Conservation (phyloP, 352 stramenopile genomes). For the Albugo laibachii region DNA sequence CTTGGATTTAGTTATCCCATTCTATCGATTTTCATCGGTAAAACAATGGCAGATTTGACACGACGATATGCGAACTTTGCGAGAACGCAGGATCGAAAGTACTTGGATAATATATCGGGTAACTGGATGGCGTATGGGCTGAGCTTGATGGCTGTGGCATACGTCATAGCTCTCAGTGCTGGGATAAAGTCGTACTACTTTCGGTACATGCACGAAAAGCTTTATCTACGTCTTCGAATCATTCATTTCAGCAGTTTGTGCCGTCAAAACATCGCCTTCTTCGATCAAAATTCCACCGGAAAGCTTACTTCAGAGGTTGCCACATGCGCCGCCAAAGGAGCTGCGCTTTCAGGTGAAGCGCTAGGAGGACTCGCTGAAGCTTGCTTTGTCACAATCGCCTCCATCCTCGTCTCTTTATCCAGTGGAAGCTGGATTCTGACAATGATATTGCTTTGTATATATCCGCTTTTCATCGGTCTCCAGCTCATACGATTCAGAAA, state of each 20-base stretch:
- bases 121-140: not conserved
- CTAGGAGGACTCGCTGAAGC: no score
- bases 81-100: conserved; percentile 1
- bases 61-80: conserved; percentile 2
- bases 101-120: conserved; percentile 4
- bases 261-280: conserved; percentile 9
- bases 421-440: conserved; percentile 8
- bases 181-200: conserved; percentile 6
- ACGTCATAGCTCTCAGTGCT: conserved; percentile 4
- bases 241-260: conserved; percentile 6
- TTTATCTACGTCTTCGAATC: conserved; percentile 4
- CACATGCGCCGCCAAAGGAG: no score
- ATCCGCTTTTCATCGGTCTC: conserved; percentile 6
- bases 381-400: not conserved
- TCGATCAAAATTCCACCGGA: not conserved
- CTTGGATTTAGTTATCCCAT: conserved; percentile 3
- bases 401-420: conserved; percentile 4
- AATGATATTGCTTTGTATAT: conserved; percentile 6
- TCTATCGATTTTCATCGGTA: conserved; percentile 5
- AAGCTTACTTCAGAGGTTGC: no score
- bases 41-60: conserved; percentile 9
- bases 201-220: conserved; percentile 6
- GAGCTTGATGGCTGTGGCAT: conserved; percentile 6
- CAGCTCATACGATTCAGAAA: no score
- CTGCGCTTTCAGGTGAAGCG: no score